phyloP scores from a whole-genome alignment of 345 rosid species.

The Diplotaxis tenuifolia region DNA sequence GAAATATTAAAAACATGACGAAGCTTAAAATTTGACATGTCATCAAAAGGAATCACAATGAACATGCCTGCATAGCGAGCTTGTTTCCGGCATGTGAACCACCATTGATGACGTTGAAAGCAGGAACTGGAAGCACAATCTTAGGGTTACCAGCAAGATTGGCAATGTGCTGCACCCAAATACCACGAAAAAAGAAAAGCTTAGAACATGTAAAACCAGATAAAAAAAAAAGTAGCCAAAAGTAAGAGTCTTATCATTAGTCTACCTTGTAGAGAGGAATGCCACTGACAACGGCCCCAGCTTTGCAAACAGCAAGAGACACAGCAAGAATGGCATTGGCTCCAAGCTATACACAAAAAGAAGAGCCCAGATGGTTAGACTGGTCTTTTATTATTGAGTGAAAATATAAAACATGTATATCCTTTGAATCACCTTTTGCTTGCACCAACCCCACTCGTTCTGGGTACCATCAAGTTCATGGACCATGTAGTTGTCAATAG shows the following conservation, averaged over 20 bases:
- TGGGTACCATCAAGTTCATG: constrained; percentile 93
- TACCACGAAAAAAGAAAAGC: background rate
- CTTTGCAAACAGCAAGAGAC: constrained; percentile 94
- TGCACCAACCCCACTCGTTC: constrained; percentile 99
- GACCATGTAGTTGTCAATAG: constrained; percentile 87
- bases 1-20: background rate
- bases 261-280: constrained; percentile 85
- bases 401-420: background rate
- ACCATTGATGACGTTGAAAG: constrained; percentile 98
- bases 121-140: constrained; percentile 94
- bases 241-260: background rate
- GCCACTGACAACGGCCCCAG: constrained; percentile 70
- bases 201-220: constrained; percentile 2
- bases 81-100: constrained; percentile 99
- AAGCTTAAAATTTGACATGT: background rate
- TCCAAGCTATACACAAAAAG: constrained; percentile 63
- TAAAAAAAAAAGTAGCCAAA: background rate
- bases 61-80: constrained; percentile 89
- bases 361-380: background rate
- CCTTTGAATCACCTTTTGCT: constrained; percentile 64
- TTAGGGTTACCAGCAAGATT: constrained; percentile 89
- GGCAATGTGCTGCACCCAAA: constrained; percentile 57
- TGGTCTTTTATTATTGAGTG: background rate
- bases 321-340: constrained; percentile 98
- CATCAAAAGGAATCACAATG: background rate